These are phyloP conservation scores for Letharia lupina DNA, from an alignment of 495 filamentous ascomycete genomes.

Conservation along the genomic window DNA sequence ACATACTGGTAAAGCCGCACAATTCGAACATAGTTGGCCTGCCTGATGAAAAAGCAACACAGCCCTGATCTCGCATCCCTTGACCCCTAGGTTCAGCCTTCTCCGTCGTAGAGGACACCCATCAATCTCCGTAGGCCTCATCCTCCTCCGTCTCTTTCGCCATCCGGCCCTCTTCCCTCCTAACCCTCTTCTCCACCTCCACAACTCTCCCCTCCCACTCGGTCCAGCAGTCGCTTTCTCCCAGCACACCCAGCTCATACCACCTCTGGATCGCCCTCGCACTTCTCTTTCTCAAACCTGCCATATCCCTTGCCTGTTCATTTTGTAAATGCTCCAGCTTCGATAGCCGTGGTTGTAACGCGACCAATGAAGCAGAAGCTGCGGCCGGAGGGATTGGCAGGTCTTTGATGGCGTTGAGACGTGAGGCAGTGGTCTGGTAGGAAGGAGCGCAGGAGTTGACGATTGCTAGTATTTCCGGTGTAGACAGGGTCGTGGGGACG, in stretches of 20 bases:
- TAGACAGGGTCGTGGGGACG: slow-evolving; percentile 37
- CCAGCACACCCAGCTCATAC: slow-evolving; percentile 67
- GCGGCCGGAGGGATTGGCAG: slow-evolving; percentile 64
- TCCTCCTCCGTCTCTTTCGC: slow-evolving; percentile 35
- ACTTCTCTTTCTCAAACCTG: slow-evolving; percentile 61
- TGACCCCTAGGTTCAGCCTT: background rate
- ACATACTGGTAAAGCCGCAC: background rate
- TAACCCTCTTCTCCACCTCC: slow-evolving; percentile 56
- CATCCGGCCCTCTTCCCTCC: slow-evolving; percentile 46
- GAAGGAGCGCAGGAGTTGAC: slow-evolving; percentile 65
- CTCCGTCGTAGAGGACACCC: background rate
- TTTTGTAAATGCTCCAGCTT: slow-evolving; percentile 56
- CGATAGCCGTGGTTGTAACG: slow-evolving; percentile 62
- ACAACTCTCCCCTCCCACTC: slow-evolving; percentile 64
- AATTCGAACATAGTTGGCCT: background rate
- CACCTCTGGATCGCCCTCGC: slow-evolving; percentile 66
- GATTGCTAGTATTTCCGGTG: slow-evolving; percentile 48
- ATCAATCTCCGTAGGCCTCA: slow-evolving; percentile 17
- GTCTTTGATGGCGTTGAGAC: slow-evolving; percentile 70
- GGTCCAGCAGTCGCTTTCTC: slow-evolving; percentile 61
- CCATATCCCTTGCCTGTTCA: slow-evolving; percentile 62
- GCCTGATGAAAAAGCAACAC: background rate
- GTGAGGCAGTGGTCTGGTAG: slow-evolving; percentile 69
- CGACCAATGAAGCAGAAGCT: slow-evolving; percentile 56
- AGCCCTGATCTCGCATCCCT: background rate